These are phyloP conservation scores for Ophiosphaerella herpotricha DNA, from an alignment of 2,329 filamentous ascomycete species.

Conservation along the genomic window DNA sequence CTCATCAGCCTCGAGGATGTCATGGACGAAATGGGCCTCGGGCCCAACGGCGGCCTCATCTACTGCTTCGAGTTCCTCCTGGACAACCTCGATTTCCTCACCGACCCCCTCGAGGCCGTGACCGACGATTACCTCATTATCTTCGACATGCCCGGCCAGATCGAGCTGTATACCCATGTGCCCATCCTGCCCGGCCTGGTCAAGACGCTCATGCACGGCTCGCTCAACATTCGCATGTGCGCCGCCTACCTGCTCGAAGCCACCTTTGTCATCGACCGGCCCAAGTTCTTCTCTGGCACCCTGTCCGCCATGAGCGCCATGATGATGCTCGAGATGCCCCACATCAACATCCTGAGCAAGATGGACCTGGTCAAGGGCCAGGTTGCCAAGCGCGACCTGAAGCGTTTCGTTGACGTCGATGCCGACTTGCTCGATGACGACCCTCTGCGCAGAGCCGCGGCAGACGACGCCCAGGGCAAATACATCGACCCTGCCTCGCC, in stretches of 20 bases:
- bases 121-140: conserved; percentile 97
- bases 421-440: conserved; percentile 81
- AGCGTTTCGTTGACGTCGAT: conserved; percentile 88
- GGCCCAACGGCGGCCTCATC: conserved; percentile 89
- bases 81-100: conserved; percentile 91
- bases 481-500: conserved; percentile 65
- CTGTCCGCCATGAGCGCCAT: conserved; percentile 97
- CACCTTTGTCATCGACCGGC: conserved; percentile 91
- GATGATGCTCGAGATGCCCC: conserved; percentile 97
- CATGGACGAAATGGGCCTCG: conserved; percentile 91
- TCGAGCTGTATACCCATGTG: conserved; percentile 97
- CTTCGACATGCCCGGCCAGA: conserved; percentile 98
- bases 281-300: conserved; percentile 97
- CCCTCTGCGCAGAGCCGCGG: conserved; percentile 54
- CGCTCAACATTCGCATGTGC: conserved; percentile 87
- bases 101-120: conserved; percentile 79
- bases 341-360: conserved; percentile 95
- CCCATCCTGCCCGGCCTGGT: conserved; percentile 86
- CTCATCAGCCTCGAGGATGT: conserved; percentile 92
- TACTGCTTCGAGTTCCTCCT: conserved; percentile 97
- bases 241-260: conserved; percentile 94
- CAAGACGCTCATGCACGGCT: conserved; percentile 78
- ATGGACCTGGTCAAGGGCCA: conserved; percentile 96
- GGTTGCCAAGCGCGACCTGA: conserved; percentile 83
- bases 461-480: conserved; percentile 57